phyloP scores from a whole-genome alignment of 192 early-diverging fungal species.

The Gorgonomyces haynaldii region DNA sequence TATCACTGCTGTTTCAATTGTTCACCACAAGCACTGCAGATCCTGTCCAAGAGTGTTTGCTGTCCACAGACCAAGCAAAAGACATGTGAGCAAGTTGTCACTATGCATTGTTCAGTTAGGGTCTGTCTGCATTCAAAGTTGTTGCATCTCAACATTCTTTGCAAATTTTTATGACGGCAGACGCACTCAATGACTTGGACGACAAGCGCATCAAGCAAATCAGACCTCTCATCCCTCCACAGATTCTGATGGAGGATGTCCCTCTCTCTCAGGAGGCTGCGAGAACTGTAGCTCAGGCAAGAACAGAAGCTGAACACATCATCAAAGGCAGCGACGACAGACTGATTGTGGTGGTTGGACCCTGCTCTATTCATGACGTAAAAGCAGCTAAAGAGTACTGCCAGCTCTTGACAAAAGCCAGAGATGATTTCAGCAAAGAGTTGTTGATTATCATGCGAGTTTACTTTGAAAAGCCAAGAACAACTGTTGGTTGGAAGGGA shows the following conservation, averaged over 20 bases:
- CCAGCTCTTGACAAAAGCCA: slow-evolving; percentile 35
- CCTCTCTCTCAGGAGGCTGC: slow-evolving; percentile 65
- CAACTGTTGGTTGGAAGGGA: slow-evolving; percentile 96
- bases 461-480: slow-evolving; percentile 98
- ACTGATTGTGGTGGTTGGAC: slow-evolving; percentile 82
- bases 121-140: no score
- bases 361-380: slow-evolving; percentile 93
- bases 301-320: slow-evolving; percentile 48
- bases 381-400: slow-evolving; percentile 48
- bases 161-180: slow-evolving; percentile 11
- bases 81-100: no score
- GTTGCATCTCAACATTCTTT: no score
- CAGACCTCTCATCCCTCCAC: slow-evolving; percentile 59
- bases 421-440: slow-evolving; percentile 58
- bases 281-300: slow-evolving; percentile 21
- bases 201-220: slow-evolving; percentile 73
- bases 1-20: no score
- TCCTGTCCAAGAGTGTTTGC: no score
- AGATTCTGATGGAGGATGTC: slow-evolving; percentile 84
- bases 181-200: slow-evolving; percentile 56
- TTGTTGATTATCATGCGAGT: slow-evolving; percentile 86
- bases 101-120: no score
- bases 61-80: no score
- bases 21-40: no score
- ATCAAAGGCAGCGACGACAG: slow-evolving; percentile 74